phyloP scores from a whole-genome alignment of 192 early-diverging fungal species.

The Coemansia sp. region DNA sequence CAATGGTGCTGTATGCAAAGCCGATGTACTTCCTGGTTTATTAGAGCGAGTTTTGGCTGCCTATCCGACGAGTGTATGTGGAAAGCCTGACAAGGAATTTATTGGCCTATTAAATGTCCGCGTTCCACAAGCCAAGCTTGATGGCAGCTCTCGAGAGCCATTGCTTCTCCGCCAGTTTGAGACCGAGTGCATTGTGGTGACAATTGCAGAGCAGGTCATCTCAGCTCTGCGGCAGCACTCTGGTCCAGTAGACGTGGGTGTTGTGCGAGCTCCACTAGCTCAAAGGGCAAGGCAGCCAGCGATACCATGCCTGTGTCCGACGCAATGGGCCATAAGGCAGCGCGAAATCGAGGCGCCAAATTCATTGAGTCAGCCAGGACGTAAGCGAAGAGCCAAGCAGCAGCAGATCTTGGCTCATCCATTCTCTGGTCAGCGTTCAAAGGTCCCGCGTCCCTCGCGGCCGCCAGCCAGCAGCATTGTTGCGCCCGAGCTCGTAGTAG shows the following conservation, averaged over 20 bases:
- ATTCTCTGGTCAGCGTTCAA: background rate
- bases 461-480: background rate
- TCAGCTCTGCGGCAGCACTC: background rate
- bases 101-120: slow-evolving; percentile 23
- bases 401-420: background rate
- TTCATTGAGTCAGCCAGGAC: background rate
- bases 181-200: slow-evolving; percentile 12
- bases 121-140: slow-evolving; percentile 17
- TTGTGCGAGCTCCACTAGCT: background rate
- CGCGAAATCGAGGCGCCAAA: background rate
- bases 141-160: slow-evolving; percentile 19
- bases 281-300: background rate
- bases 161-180: slow-evolving; percentile 14
- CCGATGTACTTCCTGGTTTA: slow-evolving; percentile 19
- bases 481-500: background rate
- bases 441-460: background rate
- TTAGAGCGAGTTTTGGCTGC: background rate
- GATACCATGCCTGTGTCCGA: background rate
- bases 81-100: background rate
- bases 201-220: slow-evolving; percentile 5
- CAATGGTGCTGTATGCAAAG: slow-evolving; percentile 18
- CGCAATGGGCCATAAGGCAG: background rate
- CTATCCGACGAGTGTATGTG: background rate
- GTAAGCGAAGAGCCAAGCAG: slow-evolving; percentile 7
- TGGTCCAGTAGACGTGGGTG: background rate